These are phyloP conservation scores for Hypomyces rosellus DNA, from an alignment of 2,329 filamentous ascomycete genomes.

Conservation along the genomic window DNA sequence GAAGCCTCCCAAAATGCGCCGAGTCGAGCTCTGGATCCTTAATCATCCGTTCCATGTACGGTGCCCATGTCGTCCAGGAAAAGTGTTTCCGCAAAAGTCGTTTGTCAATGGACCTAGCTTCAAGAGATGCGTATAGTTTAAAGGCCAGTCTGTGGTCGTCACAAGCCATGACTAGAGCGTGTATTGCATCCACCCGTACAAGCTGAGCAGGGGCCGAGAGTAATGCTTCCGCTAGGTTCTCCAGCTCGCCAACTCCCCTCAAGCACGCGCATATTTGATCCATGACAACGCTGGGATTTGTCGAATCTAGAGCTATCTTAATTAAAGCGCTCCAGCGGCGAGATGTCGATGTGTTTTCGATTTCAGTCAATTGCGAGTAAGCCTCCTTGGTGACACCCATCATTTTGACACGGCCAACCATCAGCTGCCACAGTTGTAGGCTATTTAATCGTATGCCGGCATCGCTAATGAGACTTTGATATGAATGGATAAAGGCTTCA, in stretches of 20 bases:
- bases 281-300: constrained; percentile 2
- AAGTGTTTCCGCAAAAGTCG: constrained; percentile 15
- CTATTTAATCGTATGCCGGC: constrained; percentile 3
- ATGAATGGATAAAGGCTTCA: constrained; percentile 12
- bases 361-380: constrained; percentile 8
- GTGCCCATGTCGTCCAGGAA: constrained; percentile 29
- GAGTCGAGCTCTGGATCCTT: constrained; percentile 22
- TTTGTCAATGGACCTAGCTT: constrained; percentile 1
- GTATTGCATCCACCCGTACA: constrained; percentile 10
- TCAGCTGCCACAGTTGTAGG: constrained; percentile 19
- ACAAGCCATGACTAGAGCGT: constrained; percentile 15
- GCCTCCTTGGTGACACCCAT: constrained; percentile 4
- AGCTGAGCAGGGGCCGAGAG: constrained; percentile 5
- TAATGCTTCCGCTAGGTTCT: constrained; percentile 8
- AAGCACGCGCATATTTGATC: constrained; percentile 13
- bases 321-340: constrained; percentile 17
- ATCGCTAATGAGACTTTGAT: constrained; percentile 1
- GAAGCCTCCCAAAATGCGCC: constrained; percentile 22
- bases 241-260: constrained; percentile 12
- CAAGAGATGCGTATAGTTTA: constrained; percentile 17
- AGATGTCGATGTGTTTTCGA: constrained; percentile 9
- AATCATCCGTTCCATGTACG: constrained; percentile 27
- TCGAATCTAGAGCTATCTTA: constrained; percentile 6
- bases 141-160: constrained; percentile 22
- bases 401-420: constrained; percentile 12